Evolutionary conservation across 805 yeast genomes (phyloP).

Genomic region (Kodamaea laetipori): DNA sequence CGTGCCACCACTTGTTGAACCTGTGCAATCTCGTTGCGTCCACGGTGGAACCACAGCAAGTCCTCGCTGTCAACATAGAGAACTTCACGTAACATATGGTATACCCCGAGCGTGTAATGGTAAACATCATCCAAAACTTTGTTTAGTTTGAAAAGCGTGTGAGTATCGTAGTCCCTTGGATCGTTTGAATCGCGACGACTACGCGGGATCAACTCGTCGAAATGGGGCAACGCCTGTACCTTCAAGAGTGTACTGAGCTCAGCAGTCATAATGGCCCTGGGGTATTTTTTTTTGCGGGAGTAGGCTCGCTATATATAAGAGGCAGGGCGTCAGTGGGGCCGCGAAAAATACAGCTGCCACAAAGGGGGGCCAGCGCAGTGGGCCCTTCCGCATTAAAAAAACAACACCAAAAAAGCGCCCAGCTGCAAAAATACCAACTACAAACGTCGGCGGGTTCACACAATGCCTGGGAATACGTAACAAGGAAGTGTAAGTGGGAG

Average conservation of each 20-base stretch:
- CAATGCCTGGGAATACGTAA: no score
- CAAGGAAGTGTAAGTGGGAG: not conserved
- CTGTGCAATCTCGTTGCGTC: conserved; percentile 22
- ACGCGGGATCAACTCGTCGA: conserved; percentile 11
- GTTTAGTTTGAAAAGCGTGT: conserved; percentile 30
- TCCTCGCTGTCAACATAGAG: conserved; percentile 13
- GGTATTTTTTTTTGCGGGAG: no score
- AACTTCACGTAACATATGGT: conserved; percentile 18
- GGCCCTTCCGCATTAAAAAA: no score
- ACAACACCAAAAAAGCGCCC: no score
- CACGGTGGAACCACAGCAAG: conserved; percentile 30
- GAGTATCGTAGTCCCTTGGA: conserved; percentile 6
- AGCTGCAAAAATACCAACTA: no score
- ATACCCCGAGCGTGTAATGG: conserved; percentile 23
- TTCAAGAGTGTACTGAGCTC: conserved; percentile 4
- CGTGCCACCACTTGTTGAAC: conserved; percentile 22
- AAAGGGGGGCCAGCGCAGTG: no score
- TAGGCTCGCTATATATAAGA: no score
- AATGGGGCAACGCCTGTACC: conserved; percentile 11
- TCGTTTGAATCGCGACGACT: not conserved
- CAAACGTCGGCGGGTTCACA: no score
- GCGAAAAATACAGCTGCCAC: no score
- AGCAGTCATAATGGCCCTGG: not conserved
- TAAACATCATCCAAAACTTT: conserved; percentile 32
- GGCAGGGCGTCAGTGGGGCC: no score